Evolutionary conservation across 805 yeast genomes (phyloP).

Genomic region (Kluyveromyces wickerhamii): DNA sequence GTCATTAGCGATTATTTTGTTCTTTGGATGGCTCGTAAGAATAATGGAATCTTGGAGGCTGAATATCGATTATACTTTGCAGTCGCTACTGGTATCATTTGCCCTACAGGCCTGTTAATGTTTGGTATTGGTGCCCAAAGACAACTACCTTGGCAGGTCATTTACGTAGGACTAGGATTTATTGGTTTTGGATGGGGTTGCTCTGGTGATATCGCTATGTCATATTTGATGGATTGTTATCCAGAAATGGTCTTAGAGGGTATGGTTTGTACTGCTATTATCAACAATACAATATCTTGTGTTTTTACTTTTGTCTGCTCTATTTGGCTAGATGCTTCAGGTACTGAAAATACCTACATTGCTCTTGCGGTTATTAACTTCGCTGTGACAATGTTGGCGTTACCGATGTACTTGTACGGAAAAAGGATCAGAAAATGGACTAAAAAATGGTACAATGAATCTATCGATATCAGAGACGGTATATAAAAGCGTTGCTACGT

Average conservation of each 20-base stretch:
- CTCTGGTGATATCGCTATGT: slow-evolving; percentile 63
- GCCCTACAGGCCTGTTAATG: slow-evolving; percentile 55
- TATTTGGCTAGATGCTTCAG: slow-evolving; percentile 48
- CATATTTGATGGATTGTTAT: slow-evolving; percentile 58
- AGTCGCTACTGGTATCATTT: slow-evolving; percentile 45
- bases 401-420: slow-evolving; percentile 56
- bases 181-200: slow-evolving; percentile 66
- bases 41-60: slow-evolving; percentile 56
- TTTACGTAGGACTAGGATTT: slow-evolving; percentile 54
- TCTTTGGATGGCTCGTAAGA: slow-evolving; percentile 50
- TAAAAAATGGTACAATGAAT: slow-evolving; percentile 44
- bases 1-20: slow-evolving; percentile 51
- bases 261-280: slow-evolving; percentile 59
- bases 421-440: slow-evolving; percentile 52
- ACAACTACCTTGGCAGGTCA: slow-evolving; percentile 43
- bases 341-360: slow-evolving; percentile 51
- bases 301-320: slow-evolving; percentile 61
- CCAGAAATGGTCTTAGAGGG: slow-evolving; percentile 65
- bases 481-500: neutral
- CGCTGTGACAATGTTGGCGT: slow-evolving; percentile 45
- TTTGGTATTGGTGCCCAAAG: slow-evolving; percentile 61
- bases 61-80: slow-evolving; percentile 56
- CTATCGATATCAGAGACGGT: slow-evolving; percentile 47
- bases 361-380: slow-evolving; percentile 54
- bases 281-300: slow-evolving; percentile 58